Conservation (phyloP, 2,329 filamentous ascomycete genomes). For the Acephala macrosclerotiorum region DNA sequence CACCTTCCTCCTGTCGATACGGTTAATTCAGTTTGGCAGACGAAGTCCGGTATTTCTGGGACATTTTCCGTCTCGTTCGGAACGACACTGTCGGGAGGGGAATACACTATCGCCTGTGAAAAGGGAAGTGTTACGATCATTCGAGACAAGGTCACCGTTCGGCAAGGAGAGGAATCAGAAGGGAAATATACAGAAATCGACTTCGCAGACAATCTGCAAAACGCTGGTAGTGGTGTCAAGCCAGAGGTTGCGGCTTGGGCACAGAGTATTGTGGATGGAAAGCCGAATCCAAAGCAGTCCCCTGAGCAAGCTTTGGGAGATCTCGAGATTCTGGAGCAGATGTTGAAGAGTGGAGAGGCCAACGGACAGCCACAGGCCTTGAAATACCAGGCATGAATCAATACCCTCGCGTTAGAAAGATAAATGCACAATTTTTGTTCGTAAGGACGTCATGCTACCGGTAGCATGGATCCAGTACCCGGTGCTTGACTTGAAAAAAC, state of each 20-base stretch:
- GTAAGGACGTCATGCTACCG: no score
- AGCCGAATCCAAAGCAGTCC: slow-evolving; percentile 31
- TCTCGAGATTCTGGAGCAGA: slow-evolving; percentile 26
- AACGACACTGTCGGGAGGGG: slow-evolving; percentile 40
- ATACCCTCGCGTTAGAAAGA: no score
- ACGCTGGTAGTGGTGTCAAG: slow-evolving; percentile 39
- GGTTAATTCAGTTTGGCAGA: slow-evolving; percentile 44
- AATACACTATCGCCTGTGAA: slow-evolving; percentile 43
- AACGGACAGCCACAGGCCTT: slow-evolving; percentile 17
- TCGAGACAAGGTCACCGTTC: slow-evolving; percentile 38
- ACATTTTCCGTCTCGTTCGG: slow-evolving; percentile 44
- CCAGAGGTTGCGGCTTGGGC: slow-evolving; percentile 44
- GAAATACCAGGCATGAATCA: slow-evolving; percentile 14
- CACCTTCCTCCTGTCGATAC: slow-evolving; percentile 45
- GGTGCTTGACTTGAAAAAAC: no score
- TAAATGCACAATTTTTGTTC: no score
- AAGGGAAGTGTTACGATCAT: slow-evolving; percentile 41
- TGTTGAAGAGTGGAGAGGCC: slow-evolving; percentile 26
- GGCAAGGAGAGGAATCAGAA: slow-evolving; percentile 37
- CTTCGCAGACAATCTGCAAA: slow-evolving; percentile 35
- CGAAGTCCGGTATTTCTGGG: slow-evolving; percentile 41
- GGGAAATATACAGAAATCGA: slow-evolving; percentile 36
- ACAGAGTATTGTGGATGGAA: slow-evolving; percentile 36
- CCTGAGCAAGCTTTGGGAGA: slow-evolving; percentile 25
- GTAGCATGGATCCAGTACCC: no score